phyloP scores from a whole-genome alignment of 2,329 filamentous ascomycete species.

The Phaeophleospora eucalypticola region DNA sequence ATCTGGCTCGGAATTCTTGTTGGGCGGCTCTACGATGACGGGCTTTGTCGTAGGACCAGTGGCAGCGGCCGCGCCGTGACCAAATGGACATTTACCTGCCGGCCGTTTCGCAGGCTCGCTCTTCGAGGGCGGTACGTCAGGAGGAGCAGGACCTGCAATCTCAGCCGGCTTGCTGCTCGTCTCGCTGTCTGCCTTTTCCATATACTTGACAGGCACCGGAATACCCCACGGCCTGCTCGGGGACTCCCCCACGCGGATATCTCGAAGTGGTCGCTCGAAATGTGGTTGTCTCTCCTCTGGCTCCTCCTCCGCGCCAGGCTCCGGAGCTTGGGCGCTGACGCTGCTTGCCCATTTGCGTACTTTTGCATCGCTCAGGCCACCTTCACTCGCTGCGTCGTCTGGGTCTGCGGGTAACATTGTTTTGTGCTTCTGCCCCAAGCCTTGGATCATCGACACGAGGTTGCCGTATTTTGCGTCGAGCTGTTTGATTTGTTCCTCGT shows the following conservation, averaged over 20 bases:
- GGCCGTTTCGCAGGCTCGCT: constrained; percentile 8
- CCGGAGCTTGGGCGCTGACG: constrained; percentile 57
- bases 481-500: constrained; percentile 78
- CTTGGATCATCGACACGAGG: constrained; percentile 90
- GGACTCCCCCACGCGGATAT: constrained; percentile 88
- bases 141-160: constrained; percentile 49
- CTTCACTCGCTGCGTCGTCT: constrained; percentile 46
- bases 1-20: neutral
- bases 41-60: neutral
- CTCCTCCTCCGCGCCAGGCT: constrained; percentile 39
- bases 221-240: constrained; percentile 94
- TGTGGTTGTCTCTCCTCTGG: constrained; percentile 60
- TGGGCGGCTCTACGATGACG: neutral
- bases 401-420: constrained; percentile 68
- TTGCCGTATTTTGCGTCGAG: constrained; percentile 93
- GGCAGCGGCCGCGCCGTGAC: constrained; percentile 11
- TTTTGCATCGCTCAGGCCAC: constrained; percentile 59
- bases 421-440: constrained; percentile 80
- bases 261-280: constrained; percentile 81
- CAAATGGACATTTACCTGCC: constrained; percentile 22
- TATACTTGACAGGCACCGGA: constrained; percentile 61
- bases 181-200: constrained; percentile 37
- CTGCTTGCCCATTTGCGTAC: constrained; percentile 84
- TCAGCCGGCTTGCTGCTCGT: constrained; percentile 38
- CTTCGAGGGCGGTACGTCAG: constrained; percentile 24